Evolutionary conservation across 306 rosid species (phyloP).

Genomic region (Cicer cuneatum): DNA sequence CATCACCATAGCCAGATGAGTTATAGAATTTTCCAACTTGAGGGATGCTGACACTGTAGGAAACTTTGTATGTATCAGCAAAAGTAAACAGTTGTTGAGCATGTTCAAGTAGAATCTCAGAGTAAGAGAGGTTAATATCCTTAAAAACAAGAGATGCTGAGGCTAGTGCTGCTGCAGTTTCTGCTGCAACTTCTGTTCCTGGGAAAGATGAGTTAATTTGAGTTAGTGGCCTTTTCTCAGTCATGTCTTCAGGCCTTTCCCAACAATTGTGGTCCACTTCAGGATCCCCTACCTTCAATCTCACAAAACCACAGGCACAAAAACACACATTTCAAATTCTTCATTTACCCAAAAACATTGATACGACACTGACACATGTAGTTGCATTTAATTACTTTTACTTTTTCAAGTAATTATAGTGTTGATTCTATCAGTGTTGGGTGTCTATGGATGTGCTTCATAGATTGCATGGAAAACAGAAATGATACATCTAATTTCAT

Average conservation of each 20-base stretch:
- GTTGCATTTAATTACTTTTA: too few relatives aligned
- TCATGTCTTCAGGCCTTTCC: conserved; percentile 72
- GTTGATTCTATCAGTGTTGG: too few relatives aligned
- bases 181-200: conserved; percentile 84
- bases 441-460: too few relatives aligned
- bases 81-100: conserved; percentile 66
- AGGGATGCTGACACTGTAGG: conserved; percentile 73
- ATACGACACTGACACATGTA: too few relatives aligned
- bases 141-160: conserved; percentile 73
- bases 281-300: conserved; percentile 73
- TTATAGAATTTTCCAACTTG: conserved; percentile 65
- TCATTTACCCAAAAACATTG: background rate
- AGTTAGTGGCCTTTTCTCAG: conserved; percentile 58
- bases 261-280: conserved; percentile 74
- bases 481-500: background rate
- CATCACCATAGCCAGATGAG: conserved; percentile 79
- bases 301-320: conserved; percentile 3
- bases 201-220: conserved; percentile 70
- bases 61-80: conserved; percentile 66
- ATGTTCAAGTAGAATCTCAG: conserved; percentile 59
- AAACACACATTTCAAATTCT: background rate
- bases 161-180: conserved; percentile 80
- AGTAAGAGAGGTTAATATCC: conserved; percentile 51
- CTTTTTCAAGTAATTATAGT: too few relatives aligned
- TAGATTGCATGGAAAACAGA: background rate